Evolutionary conservation across 2,329 filamentous ascomycete genomes (phyloP), one percentile per base, ranked within the genome.

Genomic region (Fusarium aywerte): DNA sequence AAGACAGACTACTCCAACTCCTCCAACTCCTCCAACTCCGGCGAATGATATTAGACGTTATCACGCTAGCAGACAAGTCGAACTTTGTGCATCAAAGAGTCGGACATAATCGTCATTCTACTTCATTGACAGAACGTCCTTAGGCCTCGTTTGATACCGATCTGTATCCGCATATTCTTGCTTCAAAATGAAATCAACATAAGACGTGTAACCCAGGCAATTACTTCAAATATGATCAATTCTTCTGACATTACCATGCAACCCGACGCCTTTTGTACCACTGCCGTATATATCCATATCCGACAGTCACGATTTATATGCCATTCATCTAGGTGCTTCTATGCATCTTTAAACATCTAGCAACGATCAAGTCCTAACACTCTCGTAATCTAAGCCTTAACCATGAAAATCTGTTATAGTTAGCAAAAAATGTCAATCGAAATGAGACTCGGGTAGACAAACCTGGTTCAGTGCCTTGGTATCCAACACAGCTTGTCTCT

Each of bases 381-480:
- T 21, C 27, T 25, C 20, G 32, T 39, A 33, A 31, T 58, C 39
- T 73, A 79, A 57, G 78, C 70, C 62, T 90, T 90, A 58, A 91
- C 83, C 89, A 91, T 91, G 69, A 91, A 89, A 74, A 91, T 91
- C 87, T 89, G 65, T 15, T 4, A 38, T 31, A 15, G 42, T 67
- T 55, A 71, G 59, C 15, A 42, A 33, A 18, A 36, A 4, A n/a
- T 6, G 32, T 38, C 25, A 35, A 13, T 33, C 7, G 10, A 9
- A 27, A 16, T 35, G 15, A 80, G 76, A 92, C 90, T 10, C 13
- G 20, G 21, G 16, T 32, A 33, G 31, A 67, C 82, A 77, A 80
- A 94, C 92, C 88, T 97, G 93, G 77, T 94, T 95, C 74, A 98
- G 80, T 15, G 93, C 92, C 74, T 90, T 89, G 47, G 89, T 85